Base-by-base conservation (phyloP, 2,329 filamentous ascomycete genomes). In the Trichophyton schoenleinii region DNA sequence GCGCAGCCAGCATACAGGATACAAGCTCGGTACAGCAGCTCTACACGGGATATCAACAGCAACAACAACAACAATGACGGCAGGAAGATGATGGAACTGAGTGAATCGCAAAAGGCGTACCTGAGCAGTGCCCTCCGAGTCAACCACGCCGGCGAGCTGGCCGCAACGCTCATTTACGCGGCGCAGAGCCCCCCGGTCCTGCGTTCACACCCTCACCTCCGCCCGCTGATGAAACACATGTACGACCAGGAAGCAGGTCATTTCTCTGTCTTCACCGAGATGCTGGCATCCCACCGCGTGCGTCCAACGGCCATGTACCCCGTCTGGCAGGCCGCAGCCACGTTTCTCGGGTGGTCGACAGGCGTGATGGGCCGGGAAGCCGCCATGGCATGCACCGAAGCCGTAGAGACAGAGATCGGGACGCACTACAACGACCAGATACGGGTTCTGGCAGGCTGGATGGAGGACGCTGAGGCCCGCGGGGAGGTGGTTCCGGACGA, bases 361-460 rank as follows among this genome's bases (percentile, higher is more conserved):
- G 94, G 88, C 0, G 76, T 94, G 48, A 81, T 99, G 81, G 91
- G 94, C 0, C 83, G 90, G 57, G 91, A 97, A 75, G 91, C 92
- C 1, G 92, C 94, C 41, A 99, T 99, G 94, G 94, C 94, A 11
- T 99, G 94, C 72, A 97, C 94, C 0, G 94, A 99, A 75, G 94
- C 94, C 0, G 92, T 99, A 1, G 94, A 99, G 80, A 99, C 92
- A 5, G 94, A 97, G 78, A 99, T 99, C 65, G 94, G 94, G 1
- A 85, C 85, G 31, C 94, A 99, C 76, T 99, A 99, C 73, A 97
- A 97, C 72, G 85, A 85, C 65, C 94, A 99, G 77, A 90, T 99
- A 48, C 80, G 89, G 28, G 82, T 83, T 60, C 76, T 99, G 67
- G 74, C 97, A 44, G 86, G 87, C 64, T 96, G 95, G 87, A 83